Percentiles rank a stretch among this genome's conserved stretches.
phyloP scores from a whole-genome alignment of 1,284 basidiomycete genomes.

The Hypsizygus ulmarius region DNA sequence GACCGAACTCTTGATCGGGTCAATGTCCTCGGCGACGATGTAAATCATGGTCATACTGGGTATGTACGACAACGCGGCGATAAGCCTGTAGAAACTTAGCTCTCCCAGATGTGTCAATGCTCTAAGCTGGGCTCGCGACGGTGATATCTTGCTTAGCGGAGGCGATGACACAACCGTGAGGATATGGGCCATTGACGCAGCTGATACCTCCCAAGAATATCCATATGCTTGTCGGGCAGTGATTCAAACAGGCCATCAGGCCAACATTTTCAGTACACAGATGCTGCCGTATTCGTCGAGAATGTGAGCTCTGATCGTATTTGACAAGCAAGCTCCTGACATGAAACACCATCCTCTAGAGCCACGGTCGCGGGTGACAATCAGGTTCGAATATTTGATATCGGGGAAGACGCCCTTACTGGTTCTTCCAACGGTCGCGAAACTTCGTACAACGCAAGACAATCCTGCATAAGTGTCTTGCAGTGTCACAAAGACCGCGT shows the following conservation, averaged over 20 bases:
- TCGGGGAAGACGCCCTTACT: slow-evolving; percentile 46
- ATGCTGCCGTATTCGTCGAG: slow-evolving; percentile 75
- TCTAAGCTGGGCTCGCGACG: slow-evolving; percentile 78
- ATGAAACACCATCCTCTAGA: slow-evolving; percentile 33
- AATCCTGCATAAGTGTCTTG: slow-evolving; percentile 53
- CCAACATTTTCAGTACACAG: slow-evolving; percentile 87
- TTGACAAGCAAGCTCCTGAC: neutral
- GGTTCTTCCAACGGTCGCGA: slow-evolving; percentile 29
- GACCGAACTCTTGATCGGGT: slow-evolving; percentile 36
- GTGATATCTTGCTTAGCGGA: slow-evolving; percentile 71
- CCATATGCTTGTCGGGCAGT: slow-evolving; percentile 63
- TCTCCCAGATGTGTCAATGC: slow-evolving; percentile 76
- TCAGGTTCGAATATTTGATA: slow-evolving; percentile 82
- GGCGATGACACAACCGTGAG: slow-evolving; percentile 82
- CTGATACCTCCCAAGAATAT: slow-evolving; percentile 59
- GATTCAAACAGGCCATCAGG: slow-evolving; percentile 77
- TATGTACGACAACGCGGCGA: slow-evolving; percentile 29
- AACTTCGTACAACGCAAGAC: slow-evolving; percentile 39
- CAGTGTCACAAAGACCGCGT: slow-evolving; percentile 69
- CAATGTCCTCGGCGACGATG: slow-evolving; percentile 60
- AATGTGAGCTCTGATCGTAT: slow-evolving; percentile 43
- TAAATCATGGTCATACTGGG: slow-evolving; percentile 61
- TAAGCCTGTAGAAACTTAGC: slow-evolving; percentile 4
- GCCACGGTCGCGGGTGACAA: slow-evolving; percentile 79
- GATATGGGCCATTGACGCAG: slow-evolving; percentile 31